Conservation (phyloP, 768 basidiomycete genomes). For the Paxillus rubicundulus region DNA sequence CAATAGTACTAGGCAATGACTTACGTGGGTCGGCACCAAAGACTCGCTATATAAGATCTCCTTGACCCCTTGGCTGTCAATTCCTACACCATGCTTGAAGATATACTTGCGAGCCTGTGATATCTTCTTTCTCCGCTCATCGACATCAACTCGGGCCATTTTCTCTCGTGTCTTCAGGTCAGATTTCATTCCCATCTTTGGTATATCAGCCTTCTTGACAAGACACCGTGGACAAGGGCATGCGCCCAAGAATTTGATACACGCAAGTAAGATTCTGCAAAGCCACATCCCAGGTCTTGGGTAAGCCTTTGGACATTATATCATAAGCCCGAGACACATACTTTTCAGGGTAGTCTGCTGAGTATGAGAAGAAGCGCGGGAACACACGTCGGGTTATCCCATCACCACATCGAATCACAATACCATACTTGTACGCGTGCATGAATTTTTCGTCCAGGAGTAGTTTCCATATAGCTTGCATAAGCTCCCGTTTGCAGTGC, state of each 20-base stretch:
- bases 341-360: conserved; percentile 27
- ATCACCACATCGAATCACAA: conserved; percentile 16
- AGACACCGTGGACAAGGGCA: conserved; percentile 28
- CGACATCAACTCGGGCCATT: too few relatives aligned
- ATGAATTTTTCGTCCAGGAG: too few relatives aligned
- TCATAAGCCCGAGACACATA: neutral
- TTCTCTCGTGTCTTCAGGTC: too few relatives aligned
- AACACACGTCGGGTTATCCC: conserved; percentile 13
- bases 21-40: too few relatives aligned
- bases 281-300: too few relatives aligned
- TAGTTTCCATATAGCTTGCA: too few relatives aligned
- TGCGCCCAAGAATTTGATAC: conserved; percentile 21
- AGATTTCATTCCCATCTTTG: conserved; percentile 7
- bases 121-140: too few relatives aligned
- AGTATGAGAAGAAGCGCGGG: conserved; percentile 20
- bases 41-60: too few relatives aligned
- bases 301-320: neutral
- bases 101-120: too few relatives aligned
- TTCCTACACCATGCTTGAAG: too few relatives aligned
- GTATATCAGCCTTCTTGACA: conserved; percentile 13
- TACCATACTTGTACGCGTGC: conserved; percentile 18
- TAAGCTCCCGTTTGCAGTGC: conserved; percentile 19
- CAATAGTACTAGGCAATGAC: too few relatives aligned
- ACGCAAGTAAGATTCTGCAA: conserved; percentile 15
- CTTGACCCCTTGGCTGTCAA: too few relatives aligned